Percentiles rank a stretch among this genome's conserved stretches.
These are phyloP conservation scores for Hippophae gyantsensis DNA, from an alignment of 306 rosid genomes.

Conservation along the genomic window DNA sequence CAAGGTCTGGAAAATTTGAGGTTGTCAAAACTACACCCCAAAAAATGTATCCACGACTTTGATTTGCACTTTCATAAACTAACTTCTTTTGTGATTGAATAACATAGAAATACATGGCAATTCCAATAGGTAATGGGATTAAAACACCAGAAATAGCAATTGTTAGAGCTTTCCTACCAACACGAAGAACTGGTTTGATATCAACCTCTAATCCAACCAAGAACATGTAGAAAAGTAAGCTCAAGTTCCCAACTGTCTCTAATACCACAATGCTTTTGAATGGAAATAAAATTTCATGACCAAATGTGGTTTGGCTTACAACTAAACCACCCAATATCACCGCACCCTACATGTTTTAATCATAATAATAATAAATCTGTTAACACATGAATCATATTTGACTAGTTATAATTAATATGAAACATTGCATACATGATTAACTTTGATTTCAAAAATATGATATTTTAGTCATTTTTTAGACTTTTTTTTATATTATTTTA, in stretches of 20 bases:
- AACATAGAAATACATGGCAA: conserved; percentile 11
- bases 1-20: conserved; percentile 37
- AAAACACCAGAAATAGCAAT: conserved; percentile 23
- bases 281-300: not conserved
- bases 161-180: conserved; percentile 25
- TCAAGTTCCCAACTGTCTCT: conserved; percentile 28
- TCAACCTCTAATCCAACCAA: conserved; percentile 37
- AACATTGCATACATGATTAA: not conserved
- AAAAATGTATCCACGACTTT: conserved; percentile 19
- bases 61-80: not conserved
- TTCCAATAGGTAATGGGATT: conserved; percentile 25
- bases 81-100: no score
- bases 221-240: conserved; percentile 32
- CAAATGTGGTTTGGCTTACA: not conserved
- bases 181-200: conserved; percentile 18
- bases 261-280: conserved; percentile 12
- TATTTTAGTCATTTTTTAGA: no score
- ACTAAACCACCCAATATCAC: conserved; percentile 17
- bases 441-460: no score
- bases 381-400: no score
- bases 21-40: conserved; percentile 34
- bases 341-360: conserved; percentile 17
- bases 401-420: not conserved
- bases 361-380: no score
- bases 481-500: no score